Conservation (phyloP, 2,329 filamentous ascomycete genomes). For the Beauveria bassiana region DNA sequence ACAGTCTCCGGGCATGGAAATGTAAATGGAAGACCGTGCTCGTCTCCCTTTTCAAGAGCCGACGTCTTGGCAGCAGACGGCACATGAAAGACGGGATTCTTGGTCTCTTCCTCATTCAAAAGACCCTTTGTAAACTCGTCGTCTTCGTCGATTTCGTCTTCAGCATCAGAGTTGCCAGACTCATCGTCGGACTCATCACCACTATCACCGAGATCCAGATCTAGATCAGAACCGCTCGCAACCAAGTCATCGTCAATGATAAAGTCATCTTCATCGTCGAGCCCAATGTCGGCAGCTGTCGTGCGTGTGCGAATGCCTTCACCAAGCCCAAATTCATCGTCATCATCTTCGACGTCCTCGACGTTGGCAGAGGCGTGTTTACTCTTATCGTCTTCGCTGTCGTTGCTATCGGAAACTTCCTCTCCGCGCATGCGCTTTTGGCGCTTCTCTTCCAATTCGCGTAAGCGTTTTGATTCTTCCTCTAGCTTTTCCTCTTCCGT, state of each 20-base stretch:
- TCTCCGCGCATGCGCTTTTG: conserved; percentile 83
- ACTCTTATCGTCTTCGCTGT: conserved; percentile 35
- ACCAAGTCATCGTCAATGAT: conserved; percentile 82
- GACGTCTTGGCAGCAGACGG: conserved; percentile 34
- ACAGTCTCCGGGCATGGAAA: conserved; percentile 79
- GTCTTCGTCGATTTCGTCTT: conserved; percentile 33
- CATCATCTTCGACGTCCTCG: conserved; percentile 37
- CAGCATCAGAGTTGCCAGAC: conserved; percentile 32
- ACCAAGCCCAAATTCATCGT: conserved; percentile 55
- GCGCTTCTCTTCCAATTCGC: conserved; percentile 75
- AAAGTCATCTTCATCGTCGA: conserved; percentile 94
- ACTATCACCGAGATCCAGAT: conserved; percentile 50
- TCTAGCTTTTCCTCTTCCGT: conserved; percentile 79
- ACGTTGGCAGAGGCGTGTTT: conserved; percentile 31
- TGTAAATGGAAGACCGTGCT: conserved; percentile 65
- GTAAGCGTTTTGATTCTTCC: conserved; percentile 68
- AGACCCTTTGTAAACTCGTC: conserved; percentile 68
- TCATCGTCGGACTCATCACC: conserved; percentile 45
- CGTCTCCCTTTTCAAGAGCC: conserved; percentile 32
- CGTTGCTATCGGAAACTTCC: conserved; percentile 58
- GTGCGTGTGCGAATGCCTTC: conserved; percentile 48
- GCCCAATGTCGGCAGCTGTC: conserved; percentile 56
- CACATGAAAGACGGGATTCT: conserved; percentile 42
- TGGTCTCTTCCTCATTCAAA: conserved; percentile 49
- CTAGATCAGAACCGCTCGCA: conserved; percentile 67